Evolutionary conservation across 2,329 filamentous ascomycete species (phyloP), one percentile per base, ranked within the genome.

Genomic region (Magnaporthiopsis poae): DNA sequence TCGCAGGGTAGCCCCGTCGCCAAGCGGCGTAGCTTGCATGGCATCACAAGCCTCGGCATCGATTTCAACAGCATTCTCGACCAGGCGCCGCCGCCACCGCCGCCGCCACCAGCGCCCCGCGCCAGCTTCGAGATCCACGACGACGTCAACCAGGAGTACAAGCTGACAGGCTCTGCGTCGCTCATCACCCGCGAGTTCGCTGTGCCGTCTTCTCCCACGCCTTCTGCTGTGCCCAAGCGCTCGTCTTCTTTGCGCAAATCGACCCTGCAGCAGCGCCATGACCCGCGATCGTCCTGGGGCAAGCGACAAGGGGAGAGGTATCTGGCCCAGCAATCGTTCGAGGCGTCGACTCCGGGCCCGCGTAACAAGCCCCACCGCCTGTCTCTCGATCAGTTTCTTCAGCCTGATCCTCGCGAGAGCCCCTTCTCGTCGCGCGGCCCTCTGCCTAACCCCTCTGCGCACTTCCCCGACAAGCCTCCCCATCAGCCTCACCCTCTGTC

Each of bases 21-120:
- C 62, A 97, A 97, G 81, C 86, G 95, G 70, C 87, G 95, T 73
- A 97, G 93, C 77, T 78, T 96, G 71, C 91, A 96, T 75, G 89
- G 89, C 64, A 84, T 88, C 61, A 82, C 88, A n/a, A 85, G 79
- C 71, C 81, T 88, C 69, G 82, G 82, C 62, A 84, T 78, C 66
- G 83, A 84, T 71, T 90, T 91, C 74, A 92, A 87, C 75, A 56
- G 21, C 46, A 87, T 96, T 46, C 96, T 96, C 75, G 91, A 93
- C 68, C 81, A 84, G 67, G 78, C 72, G 61, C 74, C 73, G 67
- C 71, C 68, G 61, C 74, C 73, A 67, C 71, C 68, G 67, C 74
- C 77, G 69, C 73, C 76, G 65, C 68, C 73, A 62, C 75, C 78
- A n/a, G 73, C 79, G 4, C 74, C 77, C 60, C 72, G 73, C 60